Evolutionary conservation across 169 alveolate species (phyloP).

Genomic region (Plasmodium inui): DNA sequence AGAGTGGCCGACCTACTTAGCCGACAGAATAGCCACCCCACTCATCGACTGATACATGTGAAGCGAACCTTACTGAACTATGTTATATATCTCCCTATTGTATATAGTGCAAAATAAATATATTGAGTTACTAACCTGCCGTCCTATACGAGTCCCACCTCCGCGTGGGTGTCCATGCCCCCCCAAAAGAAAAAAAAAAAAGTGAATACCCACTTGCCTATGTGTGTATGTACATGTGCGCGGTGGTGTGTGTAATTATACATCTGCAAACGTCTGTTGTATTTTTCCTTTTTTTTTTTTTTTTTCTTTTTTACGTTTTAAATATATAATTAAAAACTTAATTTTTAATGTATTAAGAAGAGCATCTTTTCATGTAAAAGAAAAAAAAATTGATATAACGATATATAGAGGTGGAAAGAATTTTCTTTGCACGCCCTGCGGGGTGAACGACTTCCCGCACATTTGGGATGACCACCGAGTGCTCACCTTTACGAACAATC

Average conservation of each 20-base stretch:
- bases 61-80: not conserved
- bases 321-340: conserved; percentile 36
- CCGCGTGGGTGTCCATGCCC: not conserved
- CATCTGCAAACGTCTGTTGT: not conserved
- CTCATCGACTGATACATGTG: not conserved
- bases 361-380: conserved; percentile 16
- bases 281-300: not conserved
- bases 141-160: not conserved
- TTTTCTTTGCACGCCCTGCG: not conserved
- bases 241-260: not conserved
- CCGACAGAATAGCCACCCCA: not conserved
- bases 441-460: not conserved
- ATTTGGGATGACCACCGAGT: not conserved
- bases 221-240: not conserved
- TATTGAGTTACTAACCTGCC: conserved; percentile 1
- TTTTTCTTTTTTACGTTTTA: conserved; percentile 20
- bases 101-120: not conserved
- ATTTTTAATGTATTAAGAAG: conserved; percentile 33
- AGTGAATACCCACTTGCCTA: not conserved
- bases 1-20: not conserved
- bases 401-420: not conserved
- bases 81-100: not conserved
- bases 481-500: not conserved
- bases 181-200: not conserved
- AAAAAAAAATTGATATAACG: not conserved